Conservation (phyloP, 1,284 basidiomycete genomes). For the Cutaneotrichosporon sp. region DNA sequence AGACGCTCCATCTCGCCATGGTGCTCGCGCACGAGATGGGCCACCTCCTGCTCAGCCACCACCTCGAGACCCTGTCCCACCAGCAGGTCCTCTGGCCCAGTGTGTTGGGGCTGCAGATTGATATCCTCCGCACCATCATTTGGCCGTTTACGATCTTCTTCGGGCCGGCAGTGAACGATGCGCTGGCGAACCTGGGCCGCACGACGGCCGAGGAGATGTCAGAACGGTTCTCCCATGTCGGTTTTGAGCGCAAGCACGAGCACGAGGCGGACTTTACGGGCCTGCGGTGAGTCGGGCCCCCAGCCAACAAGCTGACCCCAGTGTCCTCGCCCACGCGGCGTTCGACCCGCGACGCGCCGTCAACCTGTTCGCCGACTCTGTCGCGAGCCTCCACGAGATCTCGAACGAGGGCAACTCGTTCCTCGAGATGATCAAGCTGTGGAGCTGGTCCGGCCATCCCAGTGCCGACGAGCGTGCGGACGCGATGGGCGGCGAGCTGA, state of each 20-base stretch:
- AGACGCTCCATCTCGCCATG: constrained; percentile 75
- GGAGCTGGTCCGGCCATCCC: constrained; percentile 55
- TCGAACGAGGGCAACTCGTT: constrained; percentile 8
- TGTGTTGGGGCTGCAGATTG: constrained; percentile 66
- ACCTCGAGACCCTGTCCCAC: constrained; percentile 79
- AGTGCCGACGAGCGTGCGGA: constrained; percentile 58
- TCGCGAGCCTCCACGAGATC: constrained; percentile 40
- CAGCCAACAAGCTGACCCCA: constrained; percentile 29
- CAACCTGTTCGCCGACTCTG: constrained; percentile 30
- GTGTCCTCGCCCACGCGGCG: constrained; percentile 77
- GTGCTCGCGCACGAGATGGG: constrained; percentile 82
- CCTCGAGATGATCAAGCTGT: constrained; percentile 37
- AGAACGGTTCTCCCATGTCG: constrained; percentile 55
- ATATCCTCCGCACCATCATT: constrained; percentile 66
- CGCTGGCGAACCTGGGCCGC: constrained; percentile 71
- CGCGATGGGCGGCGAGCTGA: constrained; percentile 60
- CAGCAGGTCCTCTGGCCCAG: constrained; percentile 74
- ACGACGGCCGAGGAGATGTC: constrained; percentile 67
- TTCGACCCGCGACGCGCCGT: constrained; percentile 62
- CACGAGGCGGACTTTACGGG: constrained; percentile 86
- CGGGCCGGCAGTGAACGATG: constrained; percentile 86
- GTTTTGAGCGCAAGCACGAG: constrained; percentile 68
- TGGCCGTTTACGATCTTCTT: constrained; percentile 84
- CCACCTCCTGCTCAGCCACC: constrained; percentile 78
- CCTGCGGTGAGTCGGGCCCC: constrained; percentile 60